Percentiles rank a stretch among this genome's conserved stretches.
These are phyloP conservation scores for Phoma sp. DNA, from an alignment of 2,329 filamentous ascomycete genomes.

Conservation along the genomic window DNA sequence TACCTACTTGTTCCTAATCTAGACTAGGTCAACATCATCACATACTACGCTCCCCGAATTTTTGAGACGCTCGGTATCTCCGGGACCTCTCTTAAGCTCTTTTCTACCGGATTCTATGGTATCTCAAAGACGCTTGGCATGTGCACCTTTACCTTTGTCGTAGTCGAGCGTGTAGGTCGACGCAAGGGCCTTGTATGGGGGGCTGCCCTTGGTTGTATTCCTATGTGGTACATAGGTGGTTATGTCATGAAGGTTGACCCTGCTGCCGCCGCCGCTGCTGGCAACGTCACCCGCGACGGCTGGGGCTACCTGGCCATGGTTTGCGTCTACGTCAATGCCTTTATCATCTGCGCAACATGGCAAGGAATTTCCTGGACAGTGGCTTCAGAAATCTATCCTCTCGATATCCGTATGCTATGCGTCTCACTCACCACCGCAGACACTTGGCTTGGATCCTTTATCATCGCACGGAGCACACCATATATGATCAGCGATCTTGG, in stretches of 20 bases:
- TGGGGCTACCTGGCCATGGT: slow-evolving; percentile 62
- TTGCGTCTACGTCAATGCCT: slow-evolving; percentile 62
- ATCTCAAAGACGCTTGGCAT: slow-evolving; percentile 49
- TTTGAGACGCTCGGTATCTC: slow-evolving; percentile 55
- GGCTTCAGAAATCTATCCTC: slow-evolving; percentile 57
- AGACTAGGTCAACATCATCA: slow-evolving; percentile 42
- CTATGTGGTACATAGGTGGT: slow-evolving; percentile 60
- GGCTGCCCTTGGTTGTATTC: slow-evolving; percentile 56
- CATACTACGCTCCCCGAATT: slow-evolving; percentile 47
- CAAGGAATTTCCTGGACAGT: slow-evolving; percentile 54
- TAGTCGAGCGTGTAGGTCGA: slow-evolving; percentile 51
- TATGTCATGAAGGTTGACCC: slow-evolving; percentile 62
- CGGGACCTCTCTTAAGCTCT: slow-evolving; percentile 48
- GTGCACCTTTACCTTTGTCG: slow-evolving; percentile 49
- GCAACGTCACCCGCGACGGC: slow-evolving; percentile 52
- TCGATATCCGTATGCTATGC: slow-evolving; percentile 51
- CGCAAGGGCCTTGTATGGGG: slow-evolving; percentile 56
- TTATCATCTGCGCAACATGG: slow-evolving; percentile 59
- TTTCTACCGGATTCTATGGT: slow-evolving; percentile 61
- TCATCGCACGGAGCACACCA: slow-evolving; percentile 49
- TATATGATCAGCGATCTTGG: slow-evolving; percentile 48
- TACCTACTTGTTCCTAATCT: slow-evolving; percentile 6
- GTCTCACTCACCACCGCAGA: slow-evolving; percentile 49
- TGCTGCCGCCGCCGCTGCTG: slow-evolving; percentile 51
- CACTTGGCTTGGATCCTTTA: slow-evolving; percentile 50